Evolutionary conservation across 2,329 filamentous ascomycete genomes (phyloP).

Genomic region (Fusarium tjaetaba): DNA sequence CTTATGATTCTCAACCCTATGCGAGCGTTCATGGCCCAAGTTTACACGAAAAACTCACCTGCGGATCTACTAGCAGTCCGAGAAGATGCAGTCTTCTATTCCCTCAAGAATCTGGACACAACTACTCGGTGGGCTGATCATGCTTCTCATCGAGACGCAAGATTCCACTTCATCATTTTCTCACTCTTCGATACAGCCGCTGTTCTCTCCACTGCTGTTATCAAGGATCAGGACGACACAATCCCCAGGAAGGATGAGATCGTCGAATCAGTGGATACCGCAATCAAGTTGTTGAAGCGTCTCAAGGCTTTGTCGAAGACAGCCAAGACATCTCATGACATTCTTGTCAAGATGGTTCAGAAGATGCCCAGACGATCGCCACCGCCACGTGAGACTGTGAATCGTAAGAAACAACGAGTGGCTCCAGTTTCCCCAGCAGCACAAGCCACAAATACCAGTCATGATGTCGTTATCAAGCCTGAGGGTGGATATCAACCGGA

Average conservation of each 20-base stretch:
- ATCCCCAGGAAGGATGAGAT: constrained; percentile 54
- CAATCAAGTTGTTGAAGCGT: constrained; percentile 47
- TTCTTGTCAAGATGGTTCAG: constrained; percentile 45
- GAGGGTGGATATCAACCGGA: constrained; percentile 13
- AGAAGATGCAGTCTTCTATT: constrained; percentile 53
- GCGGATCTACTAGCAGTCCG: constrained; percentile 50
- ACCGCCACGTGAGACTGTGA: neutral
- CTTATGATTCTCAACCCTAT: constrained; percentile 59
- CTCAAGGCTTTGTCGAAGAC: constrained; percentile 47
- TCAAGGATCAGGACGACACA: constrained; percentile 55
- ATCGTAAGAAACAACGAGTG: constrained; percentile 27
- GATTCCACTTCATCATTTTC: constrained; percentile 63
- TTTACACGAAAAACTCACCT: constrained; percentile 40
- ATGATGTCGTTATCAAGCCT: neutral
- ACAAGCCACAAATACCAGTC: neutral
- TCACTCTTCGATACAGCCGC: constrained; percentile 62
- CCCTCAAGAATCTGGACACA: constrained; percentile 53
- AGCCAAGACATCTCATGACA: constrained; percentile 49
- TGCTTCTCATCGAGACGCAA: constrained; percentile 56
- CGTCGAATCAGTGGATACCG: constrained; percentile 49
- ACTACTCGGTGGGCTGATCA: constrained; percentile 55
- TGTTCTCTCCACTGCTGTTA: constrained; percentile 59
- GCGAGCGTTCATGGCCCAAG: constrained; percentile 56
- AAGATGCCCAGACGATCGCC: constrained; percentile 45
- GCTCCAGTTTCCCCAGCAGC: neutral